Evolutionary conservation across 768 basidiomycete genomes (phyloP), one percentile per base, ranked within the genome.

Genomic region (Gloeopeniophorella convolvens): DNA sequence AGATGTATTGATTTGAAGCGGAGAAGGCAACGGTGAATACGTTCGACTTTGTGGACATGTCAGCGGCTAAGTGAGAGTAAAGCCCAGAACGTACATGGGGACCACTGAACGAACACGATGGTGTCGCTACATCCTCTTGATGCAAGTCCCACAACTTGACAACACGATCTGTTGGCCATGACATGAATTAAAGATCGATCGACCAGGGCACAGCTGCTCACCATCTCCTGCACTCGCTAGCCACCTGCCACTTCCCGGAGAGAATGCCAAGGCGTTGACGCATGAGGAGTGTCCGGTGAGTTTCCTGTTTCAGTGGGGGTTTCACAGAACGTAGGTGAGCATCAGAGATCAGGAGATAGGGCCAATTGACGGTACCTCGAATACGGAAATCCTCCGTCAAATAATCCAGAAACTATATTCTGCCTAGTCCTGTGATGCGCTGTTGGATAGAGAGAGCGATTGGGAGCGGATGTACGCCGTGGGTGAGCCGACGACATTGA

Each of bases 11-110:
- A 59, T 83, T 84, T 18, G 72, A 72, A 0, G 81, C 74, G 5
- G 86, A 87, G 67, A 89, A 88, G 40, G 76, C 76, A 26, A 89
- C 68, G 15, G 77, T 74, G 63, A 90, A 80, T 30, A 89, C 75
- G 57, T 87, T 88, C 34, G 72, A 74, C 87, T 89, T 36, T 13
- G 11, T 30, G 18, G 15, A 26, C n/a, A n/a, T 49, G 35, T 48
- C 26, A 42, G 42, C 31, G 28, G 50, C 28, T 48, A 5, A 15
- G 13, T 27, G 28, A 23, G n/a, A 15, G 16, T 37, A 21, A 30
- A 5, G 11, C 26, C 26, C 39, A 20, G 30, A 39, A 51, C 60
- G 54, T 31, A 68, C 66, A 42, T 51, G 43, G 4, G 62, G 67
- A 5, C 66, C 66, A 11, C 12, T 40, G 33, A 67, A 65, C 8